These are phyloP conservation scores for Fusarium robinianum DNA, from an alignment of 2,329 filamentous ascomycete species.

Conservation along the genomic window DNA sequence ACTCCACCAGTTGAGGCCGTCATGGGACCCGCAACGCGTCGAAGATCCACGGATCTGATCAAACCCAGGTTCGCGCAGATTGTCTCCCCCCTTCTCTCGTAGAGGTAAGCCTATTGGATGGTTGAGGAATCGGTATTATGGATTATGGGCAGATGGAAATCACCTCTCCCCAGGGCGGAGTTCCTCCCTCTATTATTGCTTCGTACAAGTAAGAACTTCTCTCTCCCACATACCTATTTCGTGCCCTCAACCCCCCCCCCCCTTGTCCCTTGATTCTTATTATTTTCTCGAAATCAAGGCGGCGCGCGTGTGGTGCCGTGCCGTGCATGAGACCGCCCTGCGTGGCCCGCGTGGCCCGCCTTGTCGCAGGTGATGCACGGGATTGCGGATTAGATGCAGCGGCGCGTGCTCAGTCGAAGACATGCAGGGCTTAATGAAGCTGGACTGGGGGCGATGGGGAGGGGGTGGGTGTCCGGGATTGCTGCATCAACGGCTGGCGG, in stretches of 20 bases:
- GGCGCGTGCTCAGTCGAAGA: neutral
- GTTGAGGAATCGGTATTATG: too few species aligned
- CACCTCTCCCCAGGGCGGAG: too few species aligned
- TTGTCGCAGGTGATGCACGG: constrained; percentile 16
- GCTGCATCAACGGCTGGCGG: constrained; percentile 1
- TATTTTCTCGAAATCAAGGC: too few species aligned
- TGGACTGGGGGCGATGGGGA: constrained; percentile 5
- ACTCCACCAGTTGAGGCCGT: constrained; percentile 16
- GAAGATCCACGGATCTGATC: constrained; percentile 27
- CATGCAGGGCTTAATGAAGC: constrained; percentile 4
- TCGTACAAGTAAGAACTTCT: too few species aligned
- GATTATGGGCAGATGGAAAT: constrained; percentile 10
- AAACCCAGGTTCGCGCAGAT: constrained; percentile 6
- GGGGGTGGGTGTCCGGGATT: constrained; percentile 1
- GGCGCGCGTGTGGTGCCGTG: too few species aligned
- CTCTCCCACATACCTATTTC: too few species aligned
- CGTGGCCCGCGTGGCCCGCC: too few species aligned
- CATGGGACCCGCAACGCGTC: constrained; percentile 18
- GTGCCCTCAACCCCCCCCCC: too few species aligned
- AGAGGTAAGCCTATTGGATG: neutral
- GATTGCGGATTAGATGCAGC: constrained; percentile 1
- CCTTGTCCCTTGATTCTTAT: too few species aligned
- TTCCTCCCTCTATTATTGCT: too few species aligned
- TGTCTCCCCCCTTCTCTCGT: neutral
- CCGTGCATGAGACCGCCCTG: too few species aligned